Evolutionary conservation across 768 basidiomycete genomes (phyloP).

Genomic region (Clathrus columnatus): DNA sequence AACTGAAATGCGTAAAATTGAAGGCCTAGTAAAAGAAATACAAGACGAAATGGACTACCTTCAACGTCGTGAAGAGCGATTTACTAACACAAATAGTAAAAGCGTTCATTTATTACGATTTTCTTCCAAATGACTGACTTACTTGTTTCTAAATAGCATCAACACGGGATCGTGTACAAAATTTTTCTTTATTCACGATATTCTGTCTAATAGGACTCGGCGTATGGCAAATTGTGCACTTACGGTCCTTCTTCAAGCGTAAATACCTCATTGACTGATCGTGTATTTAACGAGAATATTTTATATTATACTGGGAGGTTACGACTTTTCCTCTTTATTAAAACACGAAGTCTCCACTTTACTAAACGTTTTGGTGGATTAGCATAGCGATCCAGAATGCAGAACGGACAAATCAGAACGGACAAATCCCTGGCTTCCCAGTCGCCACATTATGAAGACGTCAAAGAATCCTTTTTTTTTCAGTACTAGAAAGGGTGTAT

Average conservation of each 20-base stretch:
- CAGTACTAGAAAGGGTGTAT: no score
- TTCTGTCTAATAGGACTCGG: slow-evolving; percentile 71
- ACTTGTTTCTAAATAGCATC: slow-evolving; percentile 51
- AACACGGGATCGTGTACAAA: slow-evolving; percentile 85
- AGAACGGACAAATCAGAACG: no score
- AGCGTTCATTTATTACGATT: slow-evolving; percentile 12
- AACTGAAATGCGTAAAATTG: slow-evolving; percentile 96
- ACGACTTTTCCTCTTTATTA: neutral
- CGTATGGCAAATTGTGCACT: slow-evolving; percentile 90
- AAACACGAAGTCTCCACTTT: no score
- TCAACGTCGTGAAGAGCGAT: slow-evolving; percentile 80
- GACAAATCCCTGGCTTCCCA: no score
- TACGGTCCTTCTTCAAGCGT: slow-evolving; percentile 91
- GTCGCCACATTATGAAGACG: no score
- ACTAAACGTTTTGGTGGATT: no score
- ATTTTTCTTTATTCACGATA: slow-evolving; percentile 87
- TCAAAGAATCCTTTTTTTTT: no score
- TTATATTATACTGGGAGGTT: neutral
- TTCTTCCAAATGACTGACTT: neutral
- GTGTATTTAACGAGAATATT: neutral
- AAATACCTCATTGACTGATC: slow-evolving; percentile 84
- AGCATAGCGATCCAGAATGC: no score
- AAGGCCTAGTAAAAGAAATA: slow-evolving; percentile 90
- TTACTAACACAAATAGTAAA: slow-evolving; percentile 83
- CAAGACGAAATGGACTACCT: slow-evolving; percentile 90